Base-by-base conservation (phyloP, 805 yeast species). In the Candida cerambycidarum region DNA sequence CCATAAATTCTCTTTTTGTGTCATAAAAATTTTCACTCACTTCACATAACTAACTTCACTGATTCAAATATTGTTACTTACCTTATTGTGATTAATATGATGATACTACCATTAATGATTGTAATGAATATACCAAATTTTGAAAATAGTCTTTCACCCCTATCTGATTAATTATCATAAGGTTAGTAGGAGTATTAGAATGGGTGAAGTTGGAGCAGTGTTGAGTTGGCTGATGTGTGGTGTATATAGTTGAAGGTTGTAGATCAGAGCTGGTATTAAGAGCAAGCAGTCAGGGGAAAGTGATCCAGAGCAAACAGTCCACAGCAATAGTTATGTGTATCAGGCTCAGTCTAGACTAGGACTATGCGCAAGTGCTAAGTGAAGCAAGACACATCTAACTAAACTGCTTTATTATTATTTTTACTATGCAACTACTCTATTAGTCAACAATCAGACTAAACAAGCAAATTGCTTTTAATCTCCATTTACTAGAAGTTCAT, bases 121-220 rank as follows among this genome's bases (percentile, higher is more conserved):
- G 4, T 21, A 15, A 34, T 34, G 38, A 34, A 34, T 34, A 34
- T 34, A 34, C 21, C 38, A 34, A 34, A 13, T 34, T 32, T 12
- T 34, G 5, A 31, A 30, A 42, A 42, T 42, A 42, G 89, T 85
- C 93, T 85, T 85, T 85, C 92, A 87, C 95, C 87, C 95, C 95
- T 85, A 85, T 85, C 95, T 85, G 93, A 85, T 54, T 47, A 35
- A 21, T 39, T 32, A 39, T 29, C 16, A 16, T 39, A 19, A 23
- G 42, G 45, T 34, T 34, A 34, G 38, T 34, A 12, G 28, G n/a
- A 25, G n/a, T 34, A 17, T 41, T 27, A 14, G 42, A 32, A 27
- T 34, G 37, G 31, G 15, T 13, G 10, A 21, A 13, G 35, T 31
- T 19, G 10, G 33, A 4, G 35, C 32, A 4, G 27, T n/a, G n/a